Evolutionary conservation across 306 rosid species (phyloP).

Genomic region (Heteromeles arbutifolia): DNA sequence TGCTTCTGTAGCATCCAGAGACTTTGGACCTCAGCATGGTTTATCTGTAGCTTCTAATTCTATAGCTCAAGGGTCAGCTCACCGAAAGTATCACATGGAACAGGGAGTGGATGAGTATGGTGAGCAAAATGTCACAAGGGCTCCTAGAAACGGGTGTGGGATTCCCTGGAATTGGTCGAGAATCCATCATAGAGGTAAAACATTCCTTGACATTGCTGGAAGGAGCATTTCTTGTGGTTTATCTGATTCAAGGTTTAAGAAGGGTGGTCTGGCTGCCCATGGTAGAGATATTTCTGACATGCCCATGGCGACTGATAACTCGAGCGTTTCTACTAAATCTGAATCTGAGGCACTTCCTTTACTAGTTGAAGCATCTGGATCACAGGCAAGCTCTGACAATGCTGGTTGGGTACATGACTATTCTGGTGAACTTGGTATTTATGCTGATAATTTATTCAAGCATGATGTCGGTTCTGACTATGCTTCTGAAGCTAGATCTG

Average conservation of each 20-base stretch:
- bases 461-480: slow-evolving; percentile 77
- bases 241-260: slow-evolving; percentile 74
- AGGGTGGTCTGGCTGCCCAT: slow-evolving; percentile 45
- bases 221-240: slow-evolving; percentile 91
- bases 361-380: slow-evolving; percentile 81
- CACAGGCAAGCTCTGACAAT: slow-evolving; percentile 68
- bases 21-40: slow-evolving; percentile 64
- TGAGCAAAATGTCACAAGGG: slow-evolving; percentile 63
- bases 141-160: slow-evolving; percentile 91
- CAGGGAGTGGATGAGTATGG: slow-evolving; percentile 46
- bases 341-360: slow-evolving; percentile 82
- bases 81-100: slow-evolving; percentile 53
- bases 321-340: slow-evolving; percentile 61
- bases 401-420: slow-evolving; percentile 74
- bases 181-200: slow-evolving; percentile 88
- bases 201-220: slow-evolving; percentile 90
- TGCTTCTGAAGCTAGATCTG: slow-evolving; percentile 88
- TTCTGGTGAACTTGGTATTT: slow-evolving; percentile 91
- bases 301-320: slow-evolving; percentile 60
- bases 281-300: slow-evolving; percentile 57
- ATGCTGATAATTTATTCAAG: slow-evolving; percentile 71
- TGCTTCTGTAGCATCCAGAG: slow-evolving; percentile 60
- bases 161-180: slow-evolving; percentile 99
- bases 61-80: slow-evolving; percentile 53
- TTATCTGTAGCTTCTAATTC: slow-evolving; percentile 89